Percentiles rank a stretch among this genome's conserved stretches.
phyloP scores from a whole-genome alignment of 1,284 basidiomycete species.

The Papiliotrema fonsecae region DNA sequence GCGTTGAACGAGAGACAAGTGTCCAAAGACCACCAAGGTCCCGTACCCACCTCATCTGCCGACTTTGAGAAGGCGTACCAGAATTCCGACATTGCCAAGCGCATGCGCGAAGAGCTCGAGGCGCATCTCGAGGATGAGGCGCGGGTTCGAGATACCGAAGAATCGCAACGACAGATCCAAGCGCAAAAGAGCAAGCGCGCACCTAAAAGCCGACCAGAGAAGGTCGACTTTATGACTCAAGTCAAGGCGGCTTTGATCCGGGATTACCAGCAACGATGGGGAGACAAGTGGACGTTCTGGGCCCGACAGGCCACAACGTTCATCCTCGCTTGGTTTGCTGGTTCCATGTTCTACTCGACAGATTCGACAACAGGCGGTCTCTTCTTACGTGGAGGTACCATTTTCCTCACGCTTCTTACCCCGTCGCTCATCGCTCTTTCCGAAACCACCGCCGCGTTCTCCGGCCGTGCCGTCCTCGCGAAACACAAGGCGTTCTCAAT shows the following conservation, averaged over 20 bases:
- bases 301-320: constrained; percentile 35
- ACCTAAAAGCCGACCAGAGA: constrained; percentile 24
- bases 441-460: constrained; percentile 68
- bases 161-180: constrained; percentile 15
- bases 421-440: constrained; percentile 53
- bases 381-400: constrained; percentile 72
- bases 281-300: constrained; percentile 39
- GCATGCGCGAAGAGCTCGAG: constrained; percentile 35
- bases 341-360: constrained; percentile 67
- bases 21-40: constrained; percentile 50
- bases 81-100: constrained; percentile 24
- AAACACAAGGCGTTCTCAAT: constrained; percentile 51
- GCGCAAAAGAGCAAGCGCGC: constrained; percentile 28
- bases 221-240: constrained; percentile 32
- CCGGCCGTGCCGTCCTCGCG: constrained; percentile 66
- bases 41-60: constrained; percentile 57
- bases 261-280: constrained; percentile 44
- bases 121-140: constrained; percentile 21
- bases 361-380: constrained; percentile 61
- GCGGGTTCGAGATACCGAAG: constrained; percentile 17
- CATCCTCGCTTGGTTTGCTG: constrained; percentile 51
- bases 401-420: constrained; percentile 49
- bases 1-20: constrained; percentile 58
- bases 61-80: constrained; percentile 53
- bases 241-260: constrained; percentile 33